Conservation (phyloP, 2,329 filamentous ascomycete species). For the Penicillium brevicompactum region DNA sequence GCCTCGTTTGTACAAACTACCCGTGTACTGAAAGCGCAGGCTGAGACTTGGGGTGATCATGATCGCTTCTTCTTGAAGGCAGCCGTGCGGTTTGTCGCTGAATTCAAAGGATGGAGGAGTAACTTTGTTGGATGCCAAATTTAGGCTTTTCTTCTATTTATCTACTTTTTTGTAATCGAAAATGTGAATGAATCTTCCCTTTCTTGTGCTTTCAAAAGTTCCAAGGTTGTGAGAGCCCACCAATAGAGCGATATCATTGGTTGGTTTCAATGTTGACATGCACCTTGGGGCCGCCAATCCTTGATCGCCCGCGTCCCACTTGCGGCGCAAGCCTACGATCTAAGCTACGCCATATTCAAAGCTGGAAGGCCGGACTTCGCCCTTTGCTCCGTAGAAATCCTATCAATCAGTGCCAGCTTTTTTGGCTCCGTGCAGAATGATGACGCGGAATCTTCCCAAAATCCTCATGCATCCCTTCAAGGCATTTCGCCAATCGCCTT, state of each 20-base stretch:
- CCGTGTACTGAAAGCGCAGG: slow-evolving; percentile 53
- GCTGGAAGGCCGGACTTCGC: neutral
- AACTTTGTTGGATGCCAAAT: slow-evolving; percentile 36
- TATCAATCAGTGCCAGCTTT: neutral
- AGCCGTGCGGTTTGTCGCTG: slow-evolving; percentile 51
- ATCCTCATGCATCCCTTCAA: neutral
- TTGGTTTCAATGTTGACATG: no score
- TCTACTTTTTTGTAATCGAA: neutral
- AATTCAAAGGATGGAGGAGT: slow-evolving; percentile 67
- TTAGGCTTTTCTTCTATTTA: neutral
- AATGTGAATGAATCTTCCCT: no score
- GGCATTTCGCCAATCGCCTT: slow-evolving; percentile 1
- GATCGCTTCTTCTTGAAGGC: slow-evolving; percentile 53
- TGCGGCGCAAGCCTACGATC: no score
- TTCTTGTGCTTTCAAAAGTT: no score
- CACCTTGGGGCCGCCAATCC: no score
- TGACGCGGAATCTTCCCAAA: slow-evolving; percentile 1
- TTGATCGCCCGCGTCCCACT: no score
- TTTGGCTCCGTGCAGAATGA: neutral
- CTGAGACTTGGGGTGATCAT: slow-evolving; percentile 46
- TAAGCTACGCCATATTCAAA: neutral
- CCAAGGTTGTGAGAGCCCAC: no score
- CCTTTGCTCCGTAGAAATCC: neutral
- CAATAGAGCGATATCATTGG: no score
- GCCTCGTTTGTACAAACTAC: slow-evolving; percentile 85